phyloP scores from a whole-genome alignment of 75 land plant genomes.

The Azolla pinnata region DNA sequence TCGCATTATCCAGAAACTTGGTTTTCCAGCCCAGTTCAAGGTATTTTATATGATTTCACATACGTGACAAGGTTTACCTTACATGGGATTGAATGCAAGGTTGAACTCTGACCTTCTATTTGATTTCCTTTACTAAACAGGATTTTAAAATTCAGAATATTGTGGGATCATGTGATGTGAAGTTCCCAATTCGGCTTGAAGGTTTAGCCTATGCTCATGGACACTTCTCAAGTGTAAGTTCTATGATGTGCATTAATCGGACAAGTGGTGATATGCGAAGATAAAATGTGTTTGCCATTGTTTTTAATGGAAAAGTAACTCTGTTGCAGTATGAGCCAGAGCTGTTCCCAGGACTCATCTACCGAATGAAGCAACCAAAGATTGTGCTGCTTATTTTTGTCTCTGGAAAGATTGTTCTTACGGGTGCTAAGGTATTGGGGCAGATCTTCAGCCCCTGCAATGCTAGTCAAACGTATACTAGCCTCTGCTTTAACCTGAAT shows the following conservation, averaged over 20 bases:
- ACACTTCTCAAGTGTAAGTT: constrained; percentile 80
- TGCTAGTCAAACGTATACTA: too few relatives aligned
- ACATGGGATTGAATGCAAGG: background rate
- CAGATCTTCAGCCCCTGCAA: too few relatives aligned
- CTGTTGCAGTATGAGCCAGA: constrained; percentile 86
- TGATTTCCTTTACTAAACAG: constrained; percentile 21
- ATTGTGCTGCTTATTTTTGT: constrained; percentile 80
- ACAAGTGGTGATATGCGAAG: too few relatives aligned
- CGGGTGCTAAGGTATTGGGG: constrained; percentile 74
- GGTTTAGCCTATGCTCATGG: constrained; percentile 75
- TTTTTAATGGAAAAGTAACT: too few relatives aligned
- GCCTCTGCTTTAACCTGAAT: background rate
- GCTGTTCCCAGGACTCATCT: constrained; percentile 82
- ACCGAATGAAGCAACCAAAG: constrained; percentile 92
- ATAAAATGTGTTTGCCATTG: too few relatives aligned
- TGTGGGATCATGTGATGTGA: constrained; percentile 86
- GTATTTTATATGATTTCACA: constrained; percentile 19
- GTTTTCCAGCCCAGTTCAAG: constrained; percentile 89
- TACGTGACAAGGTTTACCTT: background rate
- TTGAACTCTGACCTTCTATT: background rate
- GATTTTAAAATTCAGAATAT: constrained; percentile 94
- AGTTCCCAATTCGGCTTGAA: constrained; percentile 86
- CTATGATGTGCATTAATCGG: too few relatives aligned
- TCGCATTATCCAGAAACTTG: constrained; percentile 86
- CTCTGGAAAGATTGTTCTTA: constrained; percentile 88